These are phyloP conservation scores for Logfia minima DNA, from an alignment of 129 eudicot species.

Conservation along the genomic window DNA sequence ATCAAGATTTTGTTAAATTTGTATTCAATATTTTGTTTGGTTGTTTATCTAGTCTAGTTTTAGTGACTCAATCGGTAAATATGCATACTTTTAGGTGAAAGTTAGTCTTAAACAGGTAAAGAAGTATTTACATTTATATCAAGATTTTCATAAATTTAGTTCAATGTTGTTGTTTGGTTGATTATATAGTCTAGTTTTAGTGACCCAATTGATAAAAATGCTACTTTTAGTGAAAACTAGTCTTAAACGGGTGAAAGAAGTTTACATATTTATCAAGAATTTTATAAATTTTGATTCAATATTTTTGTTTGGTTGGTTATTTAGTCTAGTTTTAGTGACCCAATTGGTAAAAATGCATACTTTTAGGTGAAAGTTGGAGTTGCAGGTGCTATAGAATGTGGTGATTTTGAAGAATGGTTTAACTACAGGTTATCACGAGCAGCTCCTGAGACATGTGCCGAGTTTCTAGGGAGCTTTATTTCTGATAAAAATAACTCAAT, in stretches of 20 bases:
- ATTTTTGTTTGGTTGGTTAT: not conserved
- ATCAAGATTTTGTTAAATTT: not conserved
- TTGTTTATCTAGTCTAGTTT: not conserved
- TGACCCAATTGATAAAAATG: not conserved
- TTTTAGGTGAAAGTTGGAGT: slow-evolving; percentile 86
- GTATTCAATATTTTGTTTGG: not conserved
- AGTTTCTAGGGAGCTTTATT: slow-evolving; percentile 83
- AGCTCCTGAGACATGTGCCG: slow-evolving; percentile 98
- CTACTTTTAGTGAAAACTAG: too few species aligned
- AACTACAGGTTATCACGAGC: slow-evolving; percentile 95
- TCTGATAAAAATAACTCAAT: slow-evolving; percentile 74
- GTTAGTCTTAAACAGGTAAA: slow-evolving; percentile 53
- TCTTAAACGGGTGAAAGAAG: not conserved
- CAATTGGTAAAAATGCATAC: not conserved
- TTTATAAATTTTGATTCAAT: not conserved
- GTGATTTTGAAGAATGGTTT: slow-evolving; percentile 98
- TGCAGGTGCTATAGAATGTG: slow-evolving; percentile 90
- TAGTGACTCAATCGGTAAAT: slow-evolving; percentile 3
- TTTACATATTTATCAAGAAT: not conserved
- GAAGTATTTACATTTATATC: not conserved
- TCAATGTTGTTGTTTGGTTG: too few species aligned
- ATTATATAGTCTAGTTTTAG: not conserved
- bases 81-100: slow-evolving; percentile 49
- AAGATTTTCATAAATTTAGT: not conserved
- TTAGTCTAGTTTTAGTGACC: slow-evolving; percentile 4